phyloP scores from a whole-genome alignment of 306 rosid species.

The Albizia julibrissin region DNA sequence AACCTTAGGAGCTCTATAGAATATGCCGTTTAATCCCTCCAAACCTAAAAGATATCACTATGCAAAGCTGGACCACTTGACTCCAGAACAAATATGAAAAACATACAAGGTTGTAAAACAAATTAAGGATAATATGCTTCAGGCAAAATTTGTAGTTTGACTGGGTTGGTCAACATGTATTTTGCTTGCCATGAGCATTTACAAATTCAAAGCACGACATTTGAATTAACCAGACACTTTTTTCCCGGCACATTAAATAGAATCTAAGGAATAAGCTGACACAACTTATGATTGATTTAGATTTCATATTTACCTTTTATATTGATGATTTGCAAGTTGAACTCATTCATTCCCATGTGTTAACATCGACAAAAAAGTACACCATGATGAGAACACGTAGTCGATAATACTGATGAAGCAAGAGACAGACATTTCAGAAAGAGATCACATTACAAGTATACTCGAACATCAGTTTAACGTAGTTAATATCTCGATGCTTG shows the following conservation, averaged over 20 bases:
- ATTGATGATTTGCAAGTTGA: background rate
- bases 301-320: background rate
- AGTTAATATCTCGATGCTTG: background rate
- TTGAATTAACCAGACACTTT: slow-evolving; percentile 1
- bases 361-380: background rate
- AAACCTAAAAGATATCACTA: slow-evolving; percentile 2
- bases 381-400: background rate
- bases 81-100: background rate
- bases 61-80: background rate
- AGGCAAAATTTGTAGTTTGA: background rate
- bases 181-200: background rate
- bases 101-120: background rate
- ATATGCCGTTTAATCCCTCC: slow-evolving; percentile 19
- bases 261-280: background rate
- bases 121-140: background rate
- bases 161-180: background rate
- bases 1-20: background rate
- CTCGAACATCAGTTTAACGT: background rate
- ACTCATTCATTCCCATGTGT: background rate
- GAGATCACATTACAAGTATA: background rate
- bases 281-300: background rate
- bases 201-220: slow-evolving; percentile 1
- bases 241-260: background rate
- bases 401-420: background rate
- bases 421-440: background rate